Base-by-base conservation (phyloP, 2,329 filamentous ascomycete genomes). In the Alternaria alternata region DNA sequence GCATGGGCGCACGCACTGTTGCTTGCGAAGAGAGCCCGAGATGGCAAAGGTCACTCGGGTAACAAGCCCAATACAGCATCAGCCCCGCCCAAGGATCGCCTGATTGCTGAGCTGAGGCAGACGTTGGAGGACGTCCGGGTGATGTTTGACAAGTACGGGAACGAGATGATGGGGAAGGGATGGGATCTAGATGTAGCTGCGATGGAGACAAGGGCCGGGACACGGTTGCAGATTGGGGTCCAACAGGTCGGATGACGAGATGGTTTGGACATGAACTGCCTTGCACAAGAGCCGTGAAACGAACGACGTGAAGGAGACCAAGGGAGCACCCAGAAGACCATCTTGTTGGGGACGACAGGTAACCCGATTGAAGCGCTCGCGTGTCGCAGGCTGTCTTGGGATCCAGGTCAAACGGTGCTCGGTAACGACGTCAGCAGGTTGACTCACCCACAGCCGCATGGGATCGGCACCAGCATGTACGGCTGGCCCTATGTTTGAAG, bases 141-240 rank as follows among this genome's bases (percentile, higher is more conserved):
- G 9, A 77, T 82, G 48, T 86, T 89, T 72, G 73, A 79, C 64
- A 67, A 77, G 71, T 74, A 82, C 81, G 58, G 79, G 53, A 62
- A 76, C 62, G 64, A 78, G 62, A 62, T 88, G 55, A 71, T 66
- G 59, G 74, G 75, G 34, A 79, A 70, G 32, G 90, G 90, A 0
- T 94, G 91, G 91, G 86, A 93, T 77, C 67, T 91, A 47, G 80
- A 87, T 57, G 83, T 82, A 51, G 83, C 83, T 39, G 89, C 87
- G 6, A 79, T 94, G 67, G 90, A 93, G 80, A 93, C 89, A 18
- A 82, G 80, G 59, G 81, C 85, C 47, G 87, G 86, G 26, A 77
- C 72, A 26, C 74, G 77, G 44, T 63, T 66, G 54, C 58, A 70
- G 32, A 65, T 73, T 54, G 56, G 51, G 24, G 51, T 26, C 41